These are phyloP conservation scores for Lachnellula hyalina DNA, from an alignment of 2,329 filamentous ascomycete genomes.

Conservation along the genomic window DNA sequence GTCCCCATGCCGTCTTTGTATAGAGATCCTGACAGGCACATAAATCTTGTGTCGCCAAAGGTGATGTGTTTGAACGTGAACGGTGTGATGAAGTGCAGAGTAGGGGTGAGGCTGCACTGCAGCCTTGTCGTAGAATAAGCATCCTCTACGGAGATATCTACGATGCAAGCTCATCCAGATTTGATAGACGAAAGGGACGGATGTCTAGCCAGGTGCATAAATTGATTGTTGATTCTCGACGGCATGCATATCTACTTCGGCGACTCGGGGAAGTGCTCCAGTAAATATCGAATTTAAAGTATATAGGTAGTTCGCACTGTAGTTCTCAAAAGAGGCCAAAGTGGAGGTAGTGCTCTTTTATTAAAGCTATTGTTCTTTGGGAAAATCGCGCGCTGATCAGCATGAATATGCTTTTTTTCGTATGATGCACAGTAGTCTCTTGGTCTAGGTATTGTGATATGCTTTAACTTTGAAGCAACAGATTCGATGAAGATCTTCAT, in stretches of 20 bases:
- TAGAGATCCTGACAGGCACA: neutral
- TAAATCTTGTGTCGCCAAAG: slow-evolving; percentile 1
- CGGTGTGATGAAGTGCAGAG: slow-evolving; percentile 6
- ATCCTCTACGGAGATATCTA: neutral
- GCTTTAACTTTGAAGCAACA: no score
- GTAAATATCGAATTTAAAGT: neutral
- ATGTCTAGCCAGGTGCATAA: neutral
- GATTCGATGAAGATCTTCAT: no score
- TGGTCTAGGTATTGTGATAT: no score
- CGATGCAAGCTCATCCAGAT: neutral
- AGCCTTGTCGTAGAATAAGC: neutral
- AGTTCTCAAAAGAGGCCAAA: neutral
- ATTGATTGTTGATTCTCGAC: neutral
- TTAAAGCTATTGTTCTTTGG: no score
- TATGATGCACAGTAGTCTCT: no score
- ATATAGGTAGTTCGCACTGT: neutral
- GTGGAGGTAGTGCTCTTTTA: no score
- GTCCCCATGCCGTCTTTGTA: neutral
- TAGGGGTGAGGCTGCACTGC: neutral
- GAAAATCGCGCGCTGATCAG: no score
- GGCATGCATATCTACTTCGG: neutral
- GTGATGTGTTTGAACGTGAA: neutral
- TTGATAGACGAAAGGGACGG: neutral
- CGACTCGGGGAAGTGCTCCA: neutral
- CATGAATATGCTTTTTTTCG: no score